Evolutionary conservation across 164 flowering plant genomes (phyloP), one percentile per base, ranked within the genome.

Genomic region (Hamamelis virginiana): DNA sequence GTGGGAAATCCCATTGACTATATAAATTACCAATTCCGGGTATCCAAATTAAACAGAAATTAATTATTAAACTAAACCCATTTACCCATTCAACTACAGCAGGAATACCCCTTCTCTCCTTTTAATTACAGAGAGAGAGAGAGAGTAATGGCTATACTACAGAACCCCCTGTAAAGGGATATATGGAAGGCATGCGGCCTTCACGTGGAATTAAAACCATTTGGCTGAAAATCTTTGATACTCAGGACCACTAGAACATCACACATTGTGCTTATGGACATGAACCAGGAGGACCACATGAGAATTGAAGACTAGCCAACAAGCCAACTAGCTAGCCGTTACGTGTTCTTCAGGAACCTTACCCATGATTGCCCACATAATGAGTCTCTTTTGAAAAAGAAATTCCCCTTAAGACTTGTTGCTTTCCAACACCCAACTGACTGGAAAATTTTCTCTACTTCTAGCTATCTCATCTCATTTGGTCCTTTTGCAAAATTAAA

Each of bases 381-480:
- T 22, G 28, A n/a, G 69, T 53, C 59, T 66, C 59, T 33, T 53
- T 53, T 23, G 59, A 28, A 33, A 28, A 48, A 66, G 60, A 28
- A 52, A 52, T n/a, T 55, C 48, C 33, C n/a, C 19, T 65, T 21
- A 33, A 15, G 52, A 41, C 52, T 43, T 41, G 70, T 56, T 56
- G 8, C 62, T 67, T 56, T 67, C 62, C 22, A 25, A 28, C 28
- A 1, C 23, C 11, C 26, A 0, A 28, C 25, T 27, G 59, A 18
- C 27, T 4, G 1, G 8, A 18, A 15, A 18, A 27, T 67, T 9
- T 52, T 56, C 26, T 3, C 22, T 19, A 19, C 21, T 19, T 55
- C n/a, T n/a, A n/a, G n/a, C n/a, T n/a, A n/a, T 55, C n/a, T 11
- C 26, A 3, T 55, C 58, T 5, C 25, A 8, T 0, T 18, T 19